Conservation (phyloP, 2,329 filamentous ascomycete genomes). For the Neophaeococcomyces aloes region DNA sequence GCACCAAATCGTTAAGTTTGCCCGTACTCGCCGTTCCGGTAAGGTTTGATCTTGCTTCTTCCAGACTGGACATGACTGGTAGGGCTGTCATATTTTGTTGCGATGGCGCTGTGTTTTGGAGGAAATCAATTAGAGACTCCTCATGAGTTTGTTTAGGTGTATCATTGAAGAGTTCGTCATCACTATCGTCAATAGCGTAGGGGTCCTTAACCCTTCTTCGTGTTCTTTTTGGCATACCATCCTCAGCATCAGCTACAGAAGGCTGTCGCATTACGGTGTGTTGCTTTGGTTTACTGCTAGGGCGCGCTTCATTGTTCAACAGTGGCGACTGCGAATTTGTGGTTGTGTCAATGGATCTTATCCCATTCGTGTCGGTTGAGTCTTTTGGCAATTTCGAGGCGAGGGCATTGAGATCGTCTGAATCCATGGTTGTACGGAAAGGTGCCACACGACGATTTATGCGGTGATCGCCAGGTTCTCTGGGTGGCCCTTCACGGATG, state of each 20-base stretch:
- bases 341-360: conserved; percentile 48
- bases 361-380: conserved; percentile 39
- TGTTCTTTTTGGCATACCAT: conserved; percentile 57
- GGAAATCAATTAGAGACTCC: conserved; percentile 40
- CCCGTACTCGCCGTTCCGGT: conserved; percentile 14
- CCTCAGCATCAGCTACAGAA: conserved; percentile 27
- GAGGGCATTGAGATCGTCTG: conserved; percentile 52
- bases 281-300: conserved; percentile 6
- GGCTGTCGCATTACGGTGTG: conserved; percentile 13
- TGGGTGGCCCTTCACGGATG: conserved; percentile 74
- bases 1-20: conserved; percentile 17
- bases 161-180: conserved; percentile 46
- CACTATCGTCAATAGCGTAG: conserved; percentile 75
- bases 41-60: conserved; percentile 5
- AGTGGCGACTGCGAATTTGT: conserved; percentile 68
- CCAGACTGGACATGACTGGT: conserved; percentile 16
- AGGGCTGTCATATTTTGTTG: conserved; percentile 24
- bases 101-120: conserved; percentile 36
- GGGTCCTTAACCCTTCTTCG: conserved; percentile 73
- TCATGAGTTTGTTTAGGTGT: conserved; percentile 29
- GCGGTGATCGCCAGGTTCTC: conserved; percentile 46
- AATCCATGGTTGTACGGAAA: conserved; percentile 76
- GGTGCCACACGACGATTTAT: conserved; percentile 77
- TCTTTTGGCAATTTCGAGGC: conserved; percentile 21
- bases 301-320: conserved; percentile 30